Evolutionary conservation across 202 grass and related monocot species (phyloP).

Genomic region (Thinopyrum obtusiflorum): DNA sequence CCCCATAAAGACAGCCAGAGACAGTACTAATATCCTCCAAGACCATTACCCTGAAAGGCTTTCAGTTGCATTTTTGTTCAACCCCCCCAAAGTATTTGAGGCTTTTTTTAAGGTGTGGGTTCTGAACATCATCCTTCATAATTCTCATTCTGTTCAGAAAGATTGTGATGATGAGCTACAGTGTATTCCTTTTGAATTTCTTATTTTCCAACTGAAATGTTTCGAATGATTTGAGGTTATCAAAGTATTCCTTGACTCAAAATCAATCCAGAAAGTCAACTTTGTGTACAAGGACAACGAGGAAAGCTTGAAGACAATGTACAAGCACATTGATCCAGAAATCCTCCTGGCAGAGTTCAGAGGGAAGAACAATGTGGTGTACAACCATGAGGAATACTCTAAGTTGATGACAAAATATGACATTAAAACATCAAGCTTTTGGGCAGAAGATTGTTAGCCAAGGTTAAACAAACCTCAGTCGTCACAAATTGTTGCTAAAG

Average conservation of each 20-base stretch:
- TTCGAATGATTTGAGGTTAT: slow-evolving; percentile 41
- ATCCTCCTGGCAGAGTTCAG: slow-evolving; percentile 64
- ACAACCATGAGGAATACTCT: slow-evolving; percentile 72
- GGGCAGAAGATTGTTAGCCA: slow-evolving; percentile 32
- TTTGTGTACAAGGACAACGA: slow-evolving; percentile 70
- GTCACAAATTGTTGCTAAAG: slow-evolving; percentile 31
- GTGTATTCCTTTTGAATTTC: no score
- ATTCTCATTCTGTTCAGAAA: not conserved
- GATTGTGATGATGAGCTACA: not conserved
- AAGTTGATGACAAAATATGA: slow-evolving; percentile 72
- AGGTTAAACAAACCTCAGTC: slow-evolving; percentile 4
- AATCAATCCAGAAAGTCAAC: slow-evolving; percentile 51
- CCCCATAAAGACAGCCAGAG: slow-evolving; percentile 76
- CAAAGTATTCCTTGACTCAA: slow-evolving; percentile 65
- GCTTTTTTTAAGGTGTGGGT: slow-evolving; percentile 69
- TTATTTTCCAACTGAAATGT: not conserved
- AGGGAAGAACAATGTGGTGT: slow-evolving; percentile 47
- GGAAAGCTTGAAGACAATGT: slow-evolving; percentile 63
- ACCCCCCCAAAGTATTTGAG: slow-evolving; percentile 85
- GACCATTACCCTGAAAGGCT: slow-evolving; percentile 91
- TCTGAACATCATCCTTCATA: not conserved
- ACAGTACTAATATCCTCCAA: slow-evolving; percentile 63
- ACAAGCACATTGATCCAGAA: slow-evolving; percentile 55
- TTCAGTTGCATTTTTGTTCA: slow-evolving; percentile 56
- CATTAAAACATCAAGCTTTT: slow-evolving; percentile 44